These are phyloP conservation scores for Phytophthora europaea DNA, from an alignment of 352 stramenopile species.

Conservation along the genomic window DNA sequence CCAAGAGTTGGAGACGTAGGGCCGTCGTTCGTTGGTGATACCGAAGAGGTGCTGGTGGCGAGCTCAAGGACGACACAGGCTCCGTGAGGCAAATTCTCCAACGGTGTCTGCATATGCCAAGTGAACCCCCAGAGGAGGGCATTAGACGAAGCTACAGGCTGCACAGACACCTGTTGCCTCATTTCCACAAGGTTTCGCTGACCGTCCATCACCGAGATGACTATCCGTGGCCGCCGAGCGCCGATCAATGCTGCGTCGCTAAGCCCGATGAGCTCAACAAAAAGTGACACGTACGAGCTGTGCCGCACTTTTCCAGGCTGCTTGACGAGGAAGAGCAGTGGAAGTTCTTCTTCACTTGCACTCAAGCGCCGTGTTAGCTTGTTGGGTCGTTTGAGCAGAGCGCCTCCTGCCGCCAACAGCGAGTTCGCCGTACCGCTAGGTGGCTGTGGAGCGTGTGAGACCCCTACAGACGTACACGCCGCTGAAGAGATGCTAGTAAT, in stretches of 20 bases:
- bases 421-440: slow-evolving; percentile 15
- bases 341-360: slow-evolving; percentile 43
- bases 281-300: slow-evolving; percentile 87
- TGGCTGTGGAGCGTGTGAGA: slow-evolving; percentile 5
- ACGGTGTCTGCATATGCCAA: slow-evolving; percentile 95
- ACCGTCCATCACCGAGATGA: slow-evolving; percentile 78
- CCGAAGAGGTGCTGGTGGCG: slow-evolving; percentile 56
- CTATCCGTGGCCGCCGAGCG: slow-evolving; percentile 61
- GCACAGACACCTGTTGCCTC: slow-evolving; percentile 79
- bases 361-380: slow-evolving; percentile 27
- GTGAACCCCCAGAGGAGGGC: slow-evolving; percentile 88
- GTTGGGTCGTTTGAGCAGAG: slow-evolving; percentile 34
- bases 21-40: slow-evolving; percentile 46
- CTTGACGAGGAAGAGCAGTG: slow-evolving; percentile 78
- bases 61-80: slow-evolving; percentile 82
- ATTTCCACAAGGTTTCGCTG: slow-evolving; percentile 78
- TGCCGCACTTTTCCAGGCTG: slow-evolving; percentile 76
- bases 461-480: slow-evolving; percentile 22
- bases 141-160: slow-evolving; percentile 65
- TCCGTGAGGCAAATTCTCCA: slow-evolving; percentile 90
- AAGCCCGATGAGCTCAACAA: slow-evolving; percentile 78
- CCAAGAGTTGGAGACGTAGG: slow-evolving; percentile 38
- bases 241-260: slow-evolving; percentile 57
- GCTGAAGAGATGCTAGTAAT: slow-evolving; percentile 70
- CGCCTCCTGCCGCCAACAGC: slow-evolving; percentile 24